These are phyloP conservation scores for Lignosus rhinocerotis DNA, from an alignment of 1,284 basidiomycete species.

Conservation along the genomic window DNA sequence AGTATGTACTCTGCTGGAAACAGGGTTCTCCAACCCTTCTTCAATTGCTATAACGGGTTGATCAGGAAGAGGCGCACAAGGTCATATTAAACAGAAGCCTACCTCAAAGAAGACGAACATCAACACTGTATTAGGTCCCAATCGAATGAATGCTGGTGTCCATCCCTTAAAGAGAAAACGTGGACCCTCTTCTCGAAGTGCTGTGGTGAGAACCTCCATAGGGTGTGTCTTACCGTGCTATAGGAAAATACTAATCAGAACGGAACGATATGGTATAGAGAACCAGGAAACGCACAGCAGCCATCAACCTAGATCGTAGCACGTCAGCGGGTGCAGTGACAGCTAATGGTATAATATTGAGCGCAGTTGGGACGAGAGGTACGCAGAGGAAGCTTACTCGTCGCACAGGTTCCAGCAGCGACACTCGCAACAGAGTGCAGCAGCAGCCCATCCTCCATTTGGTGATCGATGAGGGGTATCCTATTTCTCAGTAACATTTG, in stretches of 20 bases:
- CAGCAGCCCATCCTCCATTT: constrained; percentile 68
- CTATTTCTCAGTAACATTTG: constrained; percentile 54
- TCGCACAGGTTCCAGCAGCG: constrained; percentile 84
- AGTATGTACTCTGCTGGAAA: constrained; percentile 24
- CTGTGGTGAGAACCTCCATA: constrained; percentile 52
- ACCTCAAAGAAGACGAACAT: constrained; percentile 88
- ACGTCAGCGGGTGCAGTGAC: constrained; percentile 91
- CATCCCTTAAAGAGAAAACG: constrained; percentile 88
- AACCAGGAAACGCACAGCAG: constrained; percentile 48
- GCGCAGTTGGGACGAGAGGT: not conserved
- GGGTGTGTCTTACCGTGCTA: constrained; percentile 46
- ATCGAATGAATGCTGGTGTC: constrained; percentile 83
- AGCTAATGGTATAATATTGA: constrained; percentile 44
- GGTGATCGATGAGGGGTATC: constrained; percentile 61
- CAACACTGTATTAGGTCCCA: constrained; percentile 82
- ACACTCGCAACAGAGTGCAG: constrained; percentile 67
- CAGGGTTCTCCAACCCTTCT: constrained; percentile 50
- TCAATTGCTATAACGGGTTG: constrained; percentile 57
- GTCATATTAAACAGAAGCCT: constrained; percentile 14
- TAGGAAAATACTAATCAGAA: not conserved
- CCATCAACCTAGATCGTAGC: constrained; percentile 77
- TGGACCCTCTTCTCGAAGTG: constrained; percentile 74
- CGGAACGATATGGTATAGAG: not conserved
- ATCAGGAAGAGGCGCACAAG: not conserved
- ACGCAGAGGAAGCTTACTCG: constrained; percentile 52